Base-by-base conservation (phyloP, 2,329 filamentous ascomycete genomes). In the Parastagonospora avenae region DNA sequence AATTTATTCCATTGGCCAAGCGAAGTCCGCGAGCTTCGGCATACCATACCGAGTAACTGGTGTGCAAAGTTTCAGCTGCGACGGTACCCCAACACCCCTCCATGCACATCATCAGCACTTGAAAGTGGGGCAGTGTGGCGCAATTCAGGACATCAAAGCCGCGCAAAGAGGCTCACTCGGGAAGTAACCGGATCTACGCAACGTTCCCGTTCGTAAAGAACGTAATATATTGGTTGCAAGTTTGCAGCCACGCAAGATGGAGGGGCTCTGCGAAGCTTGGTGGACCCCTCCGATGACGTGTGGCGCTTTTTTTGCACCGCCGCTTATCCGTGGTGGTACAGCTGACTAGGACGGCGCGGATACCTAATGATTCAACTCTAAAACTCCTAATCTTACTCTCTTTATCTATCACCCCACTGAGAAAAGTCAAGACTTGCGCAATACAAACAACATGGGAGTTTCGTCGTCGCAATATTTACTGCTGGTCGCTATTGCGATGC, bases 401-500 rank as follows among this genome's bases (percentile, higher is more conserved):
- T 29, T 47, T 44, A 46, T 44, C 30, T 30, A 45, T 45, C 48
- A 37, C 46, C 50, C 49, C 42, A 41, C 28, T 14, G 28, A 15
- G n/a, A 14, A 30, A 30, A 16, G 28, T 42, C n/a, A 32, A 36
- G 32, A 29, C 12, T 49, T 40, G 27, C n/a, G 46, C 45, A 31
- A 15, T 5, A 16, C 28, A 38, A 28, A 41, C 48, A 67, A 27
- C 51, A 74, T 74, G 72, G 64, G 61, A 45, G 47, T 65, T 46
- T 69, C 67, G 14, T 60, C 63, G 16, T 60, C 63, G 16, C 71
- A 68, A 48, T 68, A 73, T 49, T 33, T 71, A 42, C 57, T 75
- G 56, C 64, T 75, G 15, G 59, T 74, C 55, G 69, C 64, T 12
- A 62, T 75, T 32, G 66, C 67, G 46, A 54, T 74, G 40, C 68